phyloP scores from a whole-genome alignment of 225 moss, liverwort and hornwort species.

The Marchantia paleacea region DNA sequence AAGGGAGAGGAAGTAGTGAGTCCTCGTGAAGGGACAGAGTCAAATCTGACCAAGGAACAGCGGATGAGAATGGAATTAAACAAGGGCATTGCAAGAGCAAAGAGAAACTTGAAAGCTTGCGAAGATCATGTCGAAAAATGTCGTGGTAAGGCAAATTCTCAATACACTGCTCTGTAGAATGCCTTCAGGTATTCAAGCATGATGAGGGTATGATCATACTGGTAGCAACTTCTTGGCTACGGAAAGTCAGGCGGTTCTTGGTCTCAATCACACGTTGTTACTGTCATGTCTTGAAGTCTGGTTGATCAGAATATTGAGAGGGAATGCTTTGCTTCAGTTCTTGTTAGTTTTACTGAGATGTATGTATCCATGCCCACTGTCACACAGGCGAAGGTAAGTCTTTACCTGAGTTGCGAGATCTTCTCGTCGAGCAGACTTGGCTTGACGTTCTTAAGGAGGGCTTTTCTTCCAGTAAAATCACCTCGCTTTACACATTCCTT shows the following conservation, averaged over 20 bases:
- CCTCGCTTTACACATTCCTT: constrained; percentile 62
- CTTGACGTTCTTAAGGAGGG: constrained; percentile 56
- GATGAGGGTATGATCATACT: not conserved
- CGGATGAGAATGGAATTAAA: constrained; percentile 89
- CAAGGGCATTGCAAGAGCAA: constrained; percentile 61
- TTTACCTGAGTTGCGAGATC: constrained; percentile 58
- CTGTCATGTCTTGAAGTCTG: not conserved
- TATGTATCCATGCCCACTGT: not conserved
- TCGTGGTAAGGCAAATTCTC: constrained; percentile 35
- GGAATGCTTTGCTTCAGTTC: not conserved
- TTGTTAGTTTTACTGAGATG: not conserved
- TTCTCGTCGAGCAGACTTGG: constrained; percentile 89
- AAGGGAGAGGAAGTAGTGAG: not conserved
- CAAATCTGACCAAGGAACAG: constrained; percentile 64
- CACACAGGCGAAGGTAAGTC: constrained; percentile 52
- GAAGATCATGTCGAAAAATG: constrained; percentile 60
- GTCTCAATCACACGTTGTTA: not conserved
- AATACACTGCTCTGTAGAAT: not conserved
- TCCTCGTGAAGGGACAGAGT: constrained; percentile 9
- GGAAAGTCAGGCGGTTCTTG: not conserved
- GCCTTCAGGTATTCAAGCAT: not conserved
- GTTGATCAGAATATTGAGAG: not conserved
- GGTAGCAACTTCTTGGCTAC: not conserved
- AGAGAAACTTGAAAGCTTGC: constrained; percentile 68
- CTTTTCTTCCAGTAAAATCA: constrained; percentile 65